Evolutionary conservation across 2,329 filamentous ascomycete species (phyloP), one percentile per base, ranked within the genome.

Genomic region (Hymenoscyphus occultus): DNA sequence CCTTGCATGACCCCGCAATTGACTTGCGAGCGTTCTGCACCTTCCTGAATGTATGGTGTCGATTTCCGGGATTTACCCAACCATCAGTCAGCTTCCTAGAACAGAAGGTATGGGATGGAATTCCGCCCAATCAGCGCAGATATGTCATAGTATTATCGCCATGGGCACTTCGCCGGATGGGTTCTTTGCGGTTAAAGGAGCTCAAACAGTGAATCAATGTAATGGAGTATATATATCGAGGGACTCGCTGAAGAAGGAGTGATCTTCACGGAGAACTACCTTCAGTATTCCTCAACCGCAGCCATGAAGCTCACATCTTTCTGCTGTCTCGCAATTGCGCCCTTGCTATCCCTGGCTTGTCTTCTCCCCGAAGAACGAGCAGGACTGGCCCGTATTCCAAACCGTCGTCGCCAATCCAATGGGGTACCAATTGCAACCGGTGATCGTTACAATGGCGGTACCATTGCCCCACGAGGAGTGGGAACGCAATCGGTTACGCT

Each of bases 371-470:
- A 77, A 48, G 79, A 80, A 65, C 68, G 70, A 5, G 70, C 74
- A 16, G 71, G 71, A 19, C 32, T 63, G 10, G 66, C 64, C 39
- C 57, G 64, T 19, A 39, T 69, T 16, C 45, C 45, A 32, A 39
- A 42, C 19, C 66, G 69, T 51, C 70, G 69, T 56, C 65, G 67
- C 61, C 62, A 67, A 39, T 66, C 59, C 45, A 67, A 65, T 35
- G 70, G 71, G 1, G 66, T 78, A 13, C 72, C 77, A 62, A 77
- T 81, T 59, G 82, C 73, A 70, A 79, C 72, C 35, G 82, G 74
- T 68, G 81, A 81, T 68, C 76, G 79, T 3, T 81, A 79, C 71
- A 74, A 71, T 39, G 70, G 72, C 61, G 80, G 79, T 5, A 76
- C 74, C 1, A 70, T 78, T 54, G 75, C 77, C 19, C 79, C 79